Evolutionary conservation across 1,139 yeast genomes (phyloP), one percentile per base, ranked within the genome.

Genomic region (Debaryomycetaceae sp.): DNA sequence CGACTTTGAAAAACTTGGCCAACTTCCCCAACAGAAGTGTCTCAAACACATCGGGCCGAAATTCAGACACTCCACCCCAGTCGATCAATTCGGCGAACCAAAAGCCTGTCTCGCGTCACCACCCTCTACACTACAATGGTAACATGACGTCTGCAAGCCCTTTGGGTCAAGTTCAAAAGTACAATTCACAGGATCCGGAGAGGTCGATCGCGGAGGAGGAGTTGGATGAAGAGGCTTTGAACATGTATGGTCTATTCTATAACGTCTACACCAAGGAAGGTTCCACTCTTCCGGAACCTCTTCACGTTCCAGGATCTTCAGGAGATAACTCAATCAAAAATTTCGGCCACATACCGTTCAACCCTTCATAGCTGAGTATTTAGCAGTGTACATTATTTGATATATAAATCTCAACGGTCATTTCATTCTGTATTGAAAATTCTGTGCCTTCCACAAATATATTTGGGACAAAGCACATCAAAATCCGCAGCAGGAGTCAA

Each of bases 1-100:
- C 84, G 52, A 78, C 82, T 1, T 74, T 85, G 77, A 70, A 85
- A 45, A 73, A 81, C 30, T 59, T 83, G 31, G 62, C 71, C 5
- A 67, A 61, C 36, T 34, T 56, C 13, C 63, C 76, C 4, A 68
- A 64, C 55, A 66, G 48, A 47, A 69, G 20, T 22, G 31, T 11
- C 31, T 27, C 31, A 7, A 27, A 27, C 31, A 4, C 8, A 11
- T 7, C 31, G 11, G 11, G 11, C 4, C 8, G 4, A 27, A 27
- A 11, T 11, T 27, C 31, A 11, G 31, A 27, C 8, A 27, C 11
- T 4, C 11, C 31, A 8, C 4, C 31, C 31, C 31, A 27, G 11
- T 11, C 31, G 8, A 11, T 5, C 6, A 24, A 46, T 45, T 17
- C 4, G 20, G 52, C 24, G 13, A 41, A 31, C 22, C 51, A 52